Percentiles rank a stretch among this genome's conserved stretches.
phyloP scores from a whole-genome alignment of 257 asterid species.

The Gentiana straminea region DNA sequence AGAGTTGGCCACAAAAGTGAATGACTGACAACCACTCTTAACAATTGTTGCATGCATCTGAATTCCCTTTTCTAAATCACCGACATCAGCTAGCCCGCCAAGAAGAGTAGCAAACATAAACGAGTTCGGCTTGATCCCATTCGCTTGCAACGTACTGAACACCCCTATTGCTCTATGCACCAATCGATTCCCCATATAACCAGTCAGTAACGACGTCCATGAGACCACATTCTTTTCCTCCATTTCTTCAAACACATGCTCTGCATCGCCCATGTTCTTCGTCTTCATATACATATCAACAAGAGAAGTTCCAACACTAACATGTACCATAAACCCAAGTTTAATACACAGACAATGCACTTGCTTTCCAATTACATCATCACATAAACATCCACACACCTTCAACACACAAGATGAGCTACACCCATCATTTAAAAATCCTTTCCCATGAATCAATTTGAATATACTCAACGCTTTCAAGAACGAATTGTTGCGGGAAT shows the following conservation, averaged over 20 bases:
- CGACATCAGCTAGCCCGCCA: constrained; percentile 66
- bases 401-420: constrained; percentile 64
- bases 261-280: constrained; percentile 37
- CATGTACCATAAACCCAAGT: constrained; percentile 51
- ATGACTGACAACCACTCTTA: constrained; percentile 50
- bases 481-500: constrained; percentile 38
- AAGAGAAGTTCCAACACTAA: constrained; percentile 78
- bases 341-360: constrained; percentile 65
- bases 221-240: constrained; percentile 67
- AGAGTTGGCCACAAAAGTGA: constrained; percentile 55
- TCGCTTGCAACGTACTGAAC: constrained; percentile 38
- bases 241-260: constrained; percentile 61
- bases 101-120: constrained; percentile 67
- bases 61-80: constrained; percentile 40
- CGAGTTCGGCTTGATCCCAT: constrained; percentile 59
- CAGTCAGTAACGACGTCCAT: constrained; percentile 77
- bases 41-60: constrained; percentile 57
- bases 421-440: constrained; percentile 43
- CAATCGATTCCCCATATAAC: constrained; percentile 47
- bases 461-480: constrained; percentile 43
- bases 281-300: constrained; percentile 74
- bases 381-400: constrained; percentile 42
- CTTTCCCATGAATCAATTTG: constrained; percentile 32
- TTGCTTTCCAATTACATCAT: constrained; percentile 44
- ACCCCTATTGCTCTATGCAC: constrained; percentile 27